Conservation (phyloP, 1,284 basidiomycete genomes). For the Leucoagaricus sp. region DNA sequence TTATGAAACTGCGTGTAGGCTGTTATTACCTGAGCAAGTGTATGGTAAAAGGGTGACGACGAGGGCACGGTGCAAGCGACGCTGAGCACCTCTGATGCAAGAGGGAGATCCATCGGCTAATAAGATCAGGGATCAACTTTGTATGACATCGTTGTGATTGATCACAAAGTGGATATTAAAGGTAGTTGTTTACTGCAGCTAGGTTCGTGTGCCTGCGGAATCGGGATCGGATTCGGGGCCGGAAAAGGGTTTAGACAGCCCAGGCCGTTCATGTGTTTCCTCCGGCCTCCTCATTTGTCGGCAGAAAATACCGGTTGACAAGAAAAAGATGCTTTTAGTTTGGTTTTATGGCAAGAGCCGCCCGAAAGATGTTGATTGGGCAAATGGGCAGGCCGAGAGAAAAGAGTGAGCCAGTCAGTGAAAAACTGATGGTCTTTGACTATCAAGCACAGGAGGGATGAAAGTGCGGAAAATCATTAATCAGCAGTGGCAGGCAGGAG, state of each 20-base stretch:
- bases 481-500: background rate
- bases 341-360: background rate
- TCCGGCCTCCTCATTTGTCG: background rate
- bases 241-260: background rate
- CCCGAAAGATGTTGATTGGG: background rate
- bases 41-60: background rate
- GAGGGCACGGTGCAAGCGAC: background rate
- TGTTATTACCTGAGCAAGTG: background rate
- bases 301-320: no score
- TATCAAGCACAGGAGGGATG: no score
- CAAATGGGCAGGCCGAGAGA: background rate
- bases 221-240: slow-evolving; percentile 11
- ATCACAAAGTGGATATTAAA: slow-evolving; percentile 1
- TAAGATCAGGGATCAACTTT: background rate
- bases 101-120: background rate
- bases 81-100: no score
- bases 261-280: background rate
- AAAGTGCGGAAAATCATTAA: background rate
- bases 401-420: no score
- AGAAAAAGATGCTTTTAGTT: no score
- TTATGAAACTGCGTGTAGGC: background rate
- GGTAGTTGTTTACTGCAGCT: background rate
- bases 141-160: slow-evolving; percentile 6
- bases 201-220: slow-evolving; percentile 8
- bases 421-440: no score